Base-by-base conservation (phyloP, 495 filamentous ascomycete species). In the Pyrenopolyporus hunteri region DNA sequence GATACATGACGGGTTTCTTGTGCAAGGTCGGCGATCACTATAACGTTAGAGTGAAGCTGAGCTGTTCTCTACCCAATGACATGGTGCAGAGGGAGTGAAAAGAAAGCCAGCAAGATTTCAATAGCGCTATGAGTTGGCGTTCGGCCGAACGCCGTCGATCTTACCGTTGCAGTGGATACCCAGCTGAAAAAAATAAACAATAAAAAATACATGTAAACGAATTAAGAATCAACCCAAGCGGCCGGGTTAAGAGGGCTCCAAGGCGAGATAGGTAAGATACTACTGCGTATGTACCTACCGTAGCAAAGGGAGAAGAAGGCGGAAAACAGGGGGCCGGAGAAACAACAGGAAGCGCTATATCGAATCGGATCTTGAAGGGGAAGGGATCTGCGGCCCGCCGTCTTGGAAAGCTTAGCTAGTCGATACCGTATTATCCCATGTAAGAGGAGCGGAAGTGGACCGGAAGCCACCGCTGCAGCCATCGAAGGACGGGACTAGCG, bases 21-120 rank as follows among this genome's bases (percentile, higher is more conserved):
- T 58, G 16, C 17, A 35, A 54, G 56, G 56, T 65, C 62, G 62
- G 56, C 62, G 62, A 65, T 65, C 56, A 57, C 45, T 57, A 65
- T 51, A 46, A 35, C 4, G 11, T 59, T 60, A 65, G 56, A 37
- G 42, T 13, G 28, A 49, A 60, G 62, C 56, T 65, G 56, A 65
- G 45, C 29, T 9, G 1, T 23, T 2, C 35, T 28, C 19, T 33
- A 2, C 42, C 56, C 56, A 60, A 46, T 59, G 23, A 1, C 31
- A 42, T 13, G n/a, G 17, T n/a, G 32, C n/a, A 14, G 17, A 51
- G 36, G 50, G 37, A 37, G 11, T 6, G 35, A 47, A 59, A 51
- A 47, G 28, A 28, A 45, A 28, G 28, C 37, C 57, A 39, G 39
- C 0, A 19, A 40, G 19, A 61, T 17, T 65, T 65, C 63, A 45